Evolutionary conservation across 768 basidiomycete genomes (phyloP).

Genomic region (Pulveroboletus frians): DNA sequence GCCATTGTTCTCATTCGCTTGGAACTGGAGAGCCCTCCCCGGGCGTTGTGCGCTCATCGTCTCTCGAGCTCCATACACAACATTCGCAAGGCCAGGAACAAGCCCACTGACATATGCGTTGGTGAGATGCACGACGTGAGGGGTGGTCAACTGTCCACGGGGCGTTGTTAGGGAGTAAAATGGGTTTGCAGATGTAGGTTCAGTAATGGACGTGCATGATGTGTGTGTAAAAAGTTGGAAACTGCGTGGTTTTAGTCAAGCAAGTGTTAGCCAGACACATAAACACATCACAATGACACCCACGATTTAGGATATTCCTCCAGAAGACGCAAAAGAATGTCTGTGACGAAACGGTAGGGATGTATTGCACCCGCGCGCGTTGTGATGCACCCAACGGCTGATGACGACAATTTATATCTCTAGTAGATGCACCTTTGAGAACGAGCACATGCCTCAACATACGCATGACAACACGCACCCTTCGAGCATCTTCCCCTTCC

Average conservation of each 20-base stretch:
- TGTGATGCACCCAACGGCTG: slow-evolving; percentile 46
- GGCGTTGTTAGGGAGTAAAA: slow-evolving; percentile 40
- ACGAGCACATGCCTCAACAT: not conserved
- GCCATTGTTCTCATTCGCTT: not conserved
- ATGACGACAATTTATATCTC: slow-evolving; percentile 45
- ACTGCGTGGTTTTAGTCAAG: slow-evolving; percentile 6
- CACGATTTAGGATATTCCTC: slow-evolving; percentile 38
- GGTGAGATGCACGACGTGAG: slow-evolving; percentile 49
- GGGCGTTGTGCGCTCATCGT: slow-evolving; percentile 64
- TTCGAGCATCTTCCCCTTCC: slow-evolving; percentile 31
- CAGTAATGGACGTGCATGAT: slow-evolving; percentile 35
- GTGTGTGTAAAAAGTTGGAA: slow-evolving; percentile 43
- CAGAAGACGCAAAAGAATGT: slow-evolving; percentile 50
- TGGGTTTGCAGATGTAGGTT: slow-evolving; percentile 16
- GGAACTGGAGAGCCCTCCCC: slow-evolving; percentile 32
- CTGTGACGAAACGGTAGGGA: slow-evolving; percentile 65
- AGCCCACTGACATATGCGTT: slow-evolving; percentile 49
- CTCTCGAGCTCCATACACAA: slow-evolving; percentile 37
- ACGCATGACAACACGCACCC: slow-evolving; percentile 24
- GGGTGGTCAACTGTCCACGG: slow-evolving; percentile 36
- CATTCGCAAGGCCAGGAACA: slow-evolving; percentile 36
- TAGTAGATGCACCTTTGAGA: slow-evolving; percentile 20
- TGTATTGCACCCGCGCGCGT: slow-evolving; percentile 59
- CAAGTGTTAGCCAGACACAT: not conserved
- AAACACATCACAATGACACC: slow-evolving; percentile 14